phyloP scores from a whole-genome alignment of 805 yeast species.

The Cyberlindnera misumaiensis region DNA sequence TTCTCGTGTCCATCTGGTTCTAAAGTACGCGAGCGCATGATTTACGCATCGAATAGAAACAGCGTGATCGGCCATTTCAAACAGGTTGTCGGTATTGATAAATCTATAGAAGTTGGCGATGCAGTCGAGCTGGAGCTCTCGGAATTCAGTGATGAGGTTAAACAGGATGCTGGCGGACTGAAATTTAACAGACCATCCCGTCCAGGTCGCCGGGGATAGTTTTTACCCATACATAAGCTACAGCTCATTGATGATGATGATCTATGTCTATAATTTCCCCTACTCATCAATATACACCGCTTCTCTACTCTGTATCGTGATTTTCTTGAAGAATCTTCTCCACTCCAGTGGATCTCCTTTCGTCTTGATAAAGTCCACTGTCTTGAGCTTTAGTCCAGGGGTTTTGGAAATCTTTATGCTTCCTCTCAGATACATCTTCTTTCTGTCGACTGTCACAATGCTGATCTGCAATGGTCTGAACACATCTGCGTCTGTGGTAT shows the following conservation, averaged over 20 bases:
- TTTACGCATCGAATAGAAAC: constrained; percentile 76
- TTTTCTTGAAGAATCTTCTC: constrained; percentile 57
- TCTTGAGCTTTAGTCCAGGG: constrained; percentile 33
- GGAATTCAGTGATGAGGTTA: constrained; percentile 29
- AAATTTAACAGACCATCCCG: constrained; percentile 61
- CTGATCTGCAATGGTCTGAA: constrained; percentile 14
- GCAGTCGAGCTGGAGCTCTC: constrained; percentile 57
- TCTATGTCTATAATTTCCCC: background rate
- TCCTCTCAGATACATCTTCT: constrained; percentile 40
- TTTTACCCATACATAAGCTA: too few relatives aligned
- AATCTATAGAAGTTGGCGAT: constrained; percentile 67
- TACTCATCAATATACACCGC: constrained; percentile 37
- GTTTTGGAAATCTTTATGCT: constrained; percentile 35
- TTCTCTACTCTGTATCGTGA: constrained; percentile 51
- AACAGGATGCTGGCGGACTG: constrained; percentile 20
- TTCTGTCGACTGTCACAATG: constrained; percentile 37
- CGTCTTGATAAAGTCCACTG: constrained; percentile 46
- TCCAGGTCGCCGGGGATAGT: constrained; percentile 46
- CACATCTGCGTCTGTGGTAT: constrained; percentile 8
- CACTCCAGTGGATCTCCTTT: constrained; percentile 70
- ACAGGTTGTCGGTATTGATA: constrained; percentile 23
- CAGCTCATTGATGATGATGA: too few relatives aligned
- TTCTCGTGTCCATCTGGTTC: constrained; percentile 90
- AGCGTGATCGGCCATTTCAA: constrained; percentile 50
- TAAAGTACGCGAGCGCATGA: constrained; percentile 84